phyloP scores from a whole-genome alignment of 345 rosid species.

The Anacardium occidentale region DNA sequence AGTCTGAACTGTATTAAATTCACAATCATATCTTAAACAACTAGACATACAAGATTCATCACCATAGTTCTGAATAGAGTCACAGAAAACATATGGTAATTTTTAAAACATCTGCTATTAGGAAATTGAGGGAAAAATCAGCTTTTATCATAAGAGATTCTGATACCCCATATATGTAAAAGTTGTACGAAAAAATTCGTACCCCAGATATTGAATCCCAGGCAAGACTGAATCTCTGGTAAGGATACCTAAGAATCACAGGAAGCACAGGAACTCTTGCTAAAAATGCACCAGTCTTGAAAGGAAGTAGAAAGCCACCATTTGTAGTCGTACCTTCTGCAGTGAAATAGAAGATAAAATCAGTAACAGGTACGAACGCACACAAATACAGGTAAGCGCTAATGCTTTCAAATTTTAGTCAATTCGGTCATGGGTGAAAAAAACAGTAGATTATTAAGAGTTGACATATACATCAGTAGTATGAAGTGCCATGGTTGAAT shows the following conservation, averaged over 20 bases:
- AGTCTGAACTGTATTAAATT: not conserved
- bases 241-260: conserved; percentile 82
- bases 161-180: not conserved
- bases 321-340: conserved; percentile 99
- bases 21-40: conserved; percentile 15
- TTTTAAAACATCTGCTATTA: not conserved
- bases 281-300: conserved; percentile 96
- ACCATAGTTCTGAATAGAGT: not conserved
- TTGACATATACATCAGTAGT: conserved; percentile 32
- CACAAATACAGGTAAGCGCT: conserved; percentile 17
- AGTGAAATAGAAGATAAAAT: conserved; percentile 24
- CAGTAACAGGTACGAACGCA: conserved; percentile 1
- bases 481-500: not conserved
- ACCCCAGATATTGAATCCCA: conserved; percentile 99
- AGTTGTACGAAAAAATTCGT: conserved; percentile 30
- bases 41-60: not conserved
- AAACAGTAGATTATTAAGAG: conserved; percentile 21
- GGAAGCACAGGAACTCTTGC: conserved; percentile 89
- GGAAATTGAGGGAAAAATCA: not conserved
- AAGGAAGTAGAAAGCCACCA: conserved; percentile 86
- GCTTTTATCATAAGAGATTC: not conserved
- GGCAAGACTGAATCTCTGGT: conserved; percentile 82
- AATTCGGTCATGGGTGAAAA: not conserved
- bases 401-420: conserved; percentile 18
- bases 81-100: not conserved